Conservation (phyloP, 1,284 basidiomycete genomes). For the Fistulinella cinereoalba region DNA sequence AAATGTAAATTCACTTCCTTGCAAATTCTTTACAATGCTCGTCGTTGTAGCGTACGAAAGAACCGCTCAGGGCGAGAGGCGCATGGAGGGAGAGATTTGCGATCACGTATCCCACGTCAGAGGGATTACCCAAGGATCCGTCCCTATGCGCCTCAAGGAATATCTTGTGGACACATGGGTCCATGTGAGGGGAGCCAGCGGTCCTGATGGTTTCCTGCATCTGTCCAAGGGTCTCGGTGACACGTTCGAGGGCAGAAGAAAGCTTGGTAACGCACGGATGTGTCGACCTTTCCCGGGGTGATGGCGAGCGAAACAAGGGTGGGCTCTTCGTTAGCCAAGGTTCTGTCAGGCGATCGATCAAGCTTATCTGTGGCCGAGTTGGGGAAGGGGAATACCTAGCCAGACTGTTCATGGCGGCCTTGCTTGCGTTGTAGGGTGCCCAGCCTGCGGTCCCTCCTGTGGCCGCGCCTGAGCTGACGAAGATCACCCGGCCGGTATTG, state of each 20-base stretch:
- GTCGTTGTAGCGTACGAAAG: slow-evolving; percentile 73
- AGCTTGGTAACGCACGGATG: slow-evolving; percentile 42
- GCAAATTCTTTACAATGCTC: slow-evolving; percentile 58
- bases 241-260: slow-evolving; percentile 1
- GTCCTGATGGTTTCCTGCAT: slow-evolving; percentile 65
- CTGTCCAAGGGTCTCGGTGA: slow-evolving; percentile 36
- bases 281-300: slow-evolving; percentile 84
- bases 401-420: slow-evolving; percentile 85
- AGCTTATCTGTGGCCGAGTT: background rate
- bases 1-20: slow-evolving; percentile 26
- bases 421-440: slow-evolving; percentile 77
- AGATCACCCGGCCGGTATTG: slow-evolving; percentile 66
- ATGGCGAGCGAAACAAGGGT: slow-evolving; percentile 71
- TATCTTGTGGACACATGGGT: slow-evolving; percentile 45
- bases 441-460: slow-evolving; percentile 64
- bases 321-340: slow-evolving; percentile 79
- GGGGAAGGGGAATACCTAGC: slow-evolving; percentile 47
- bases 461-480: slow-evolving; percentile 82
- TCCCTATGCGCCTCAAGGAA: slow-evolving; percentile 63
- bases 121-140: slow-evolving; percentile 67
- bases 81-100: slow-evolving; percentile 63
- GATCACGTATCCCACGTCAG: slow-evolving; percentile 73
- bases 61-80: slow-evolving; percentile 59
- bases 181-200: slow-evolving; percentile 49
- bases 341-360: slow-evolving; percentile 47